Evolutionary conservation across 202 grass and related monocot species (phyloP), one percentile per base, ranked within the genome.

Genomic region (Digitaria exilis): DNA sequence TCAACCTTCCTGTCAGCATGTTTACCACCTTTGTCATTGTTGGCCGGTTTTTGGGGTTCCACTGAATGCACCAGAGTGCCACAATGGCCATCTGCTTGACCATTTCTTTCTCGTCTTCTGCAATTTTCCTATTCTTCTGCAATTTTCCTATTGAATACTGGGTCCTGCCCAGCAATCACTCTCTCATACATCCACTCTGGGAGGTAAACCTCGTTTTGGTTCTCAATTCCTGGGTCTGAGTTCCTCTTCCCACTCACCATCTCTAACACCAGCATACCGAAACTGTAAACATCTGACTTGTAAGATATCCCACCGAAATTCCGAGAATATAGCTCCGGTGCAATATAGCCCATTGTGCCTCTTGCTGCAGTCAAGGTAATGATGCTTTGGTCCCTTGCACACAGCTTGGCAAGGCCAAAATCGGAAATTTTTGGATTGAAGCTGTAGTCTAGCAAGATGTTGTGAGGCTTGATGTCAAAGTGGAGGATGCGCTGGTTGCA

Each of bases 311-410:
- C 70, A 7, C 86, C 88, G 48, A 94, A 94, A 24, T 94, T 91
- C 5, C 72, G 61, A 19, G 83, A 89, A 13, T 94, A 94, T 30
- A 94, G 56, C n/a, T 91, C 89, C 12, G 89, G 87, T 46, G 93
- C 93, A 14, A 95, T 92, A 39, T 95, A 95, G 7, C 93, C 90
- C 86, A 92, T 95, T 0, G 87, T 90, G 0, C 93, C 93, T 76
- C 90, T 90, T 3, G 87, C 80, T 78, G 75, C 79, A 0, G 85
- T 95, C 35, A 92, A 34, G 0, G 90, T 88, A 4, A 95, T 10
- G 9, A 92, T 75, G 49, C 87, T 95, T 32, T 81, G 79, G 9
- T 92, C 87, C n/a, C 60, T 83, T 41, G 84, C 71, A 64, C 93
- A 92, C 1, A 92, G 60, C 70, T 92, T 95, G 37, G 93, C 82